Percentiles rank a stretch among this genome's conserved stretches.
phyloP scores from a whole-genome alignment of 345 rosid species.

The Bruguiera parviflora region DNA sequence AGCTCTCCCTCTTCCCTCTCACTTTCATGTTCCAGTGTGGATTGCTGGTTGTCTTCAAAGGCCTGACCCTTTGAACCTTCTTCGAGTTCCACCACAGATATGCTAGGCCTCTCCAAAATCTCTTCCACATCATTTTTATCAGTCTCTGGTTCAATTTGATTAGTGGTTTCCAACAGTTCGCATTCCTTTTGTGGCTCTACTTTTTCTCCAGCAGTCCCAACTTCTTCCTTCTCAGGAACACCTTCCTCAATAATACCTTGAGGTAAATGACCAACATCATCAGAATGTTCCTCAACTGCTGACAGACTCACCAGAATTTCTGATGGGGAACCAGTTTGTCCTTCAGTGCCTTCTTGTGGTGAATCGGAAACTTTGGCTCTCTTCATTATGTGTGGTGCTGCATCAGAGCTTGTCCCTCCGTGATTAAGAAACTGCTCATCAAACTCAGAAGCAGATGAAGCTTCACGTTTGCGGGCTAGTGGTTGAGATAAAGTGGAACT shows the following conservation, averaged over 20 bases:
- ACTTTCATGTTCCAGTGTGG: slow-evolving; percentile 41
- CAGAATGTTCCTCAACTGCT: slow-evolving; percentile 47
- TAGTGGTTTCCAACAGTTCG: slow-evolving; percentile 31
- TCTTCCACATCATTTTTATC: slow-evolving; percentile 45
- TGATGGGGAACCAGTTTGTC: slow-evolving; percentile 28
- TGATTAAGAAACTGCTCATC: slow-evolving; percentile 42
- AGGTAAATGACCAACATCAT: slow-evolving; percentile 35
- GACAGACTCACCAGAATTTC: slow-evolving; percentile 38
- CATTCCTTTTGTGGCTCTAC: slow-evolving; percentile 45
- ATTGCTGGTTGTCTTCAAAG: slow-evolving; percentile 50
- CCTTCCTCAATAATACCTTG: slow-evolving; percentile 38
- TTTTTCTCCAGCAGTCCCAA: slow-evolving; percentile 48
- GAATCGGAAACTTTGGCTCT: slow-evolving; percentile 57
- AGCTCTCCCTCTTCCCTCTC: slow-evolving; percentile 95
- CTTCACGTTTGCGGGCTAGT: slow-evolving; percentile 59
- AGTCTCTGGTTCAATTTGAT: slow-evolving; percentile 39
- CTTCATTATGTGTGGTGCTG: slow-evolving; percentile 47
- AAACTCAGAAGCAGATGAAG: slow-evolving; percentile 47
- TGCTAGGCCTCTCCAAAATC: slow-evolving; percentile 46
- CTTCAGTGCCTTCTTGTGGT: slow-evolving; percentile 37
- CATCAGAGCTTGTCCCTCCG: slow-evolving; percentile 42
- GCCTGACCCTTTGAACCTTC: slow-evolving; percentile 47
- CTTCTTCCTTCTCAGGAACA: slow-evolving; percentile 58
- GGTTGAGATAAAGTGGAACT: slow-evolving; percentile 32
- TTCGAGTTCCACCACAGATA: slow-evolving; percentile 34